Evolutionary conservation across 768 basidiomycete genomes (phyloP), one percentile per base, ranked within the genome.

Genomic region (Collybia sp.): DNA sequence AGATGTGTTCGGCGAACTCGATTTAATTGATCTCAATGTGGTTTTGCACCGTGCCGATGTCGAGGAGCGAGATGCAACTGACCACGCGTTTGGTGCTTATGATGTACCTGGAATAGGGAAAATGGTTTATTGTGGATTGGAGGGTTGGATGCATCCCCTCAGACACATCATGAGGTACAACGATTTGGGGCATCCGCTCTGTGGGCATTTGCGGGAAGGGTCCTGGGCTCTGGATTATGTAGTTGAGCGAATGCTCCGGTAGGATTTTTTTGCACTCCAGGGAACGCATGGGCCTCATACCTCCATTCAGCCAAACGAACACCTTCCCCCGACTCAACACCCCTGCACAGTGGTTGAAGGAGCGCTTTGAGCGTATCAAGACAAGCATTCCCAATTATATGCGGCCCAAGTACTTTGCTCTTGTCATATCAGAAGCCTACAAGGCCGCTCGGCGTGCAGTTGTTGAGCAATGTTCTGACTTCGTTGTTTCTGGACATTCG

Each of bases 91-190:
- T 58, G 94, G 96, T 2, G 78, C 71, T 1, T 98, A 98, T 63
- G 76, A 85, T 40, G 68, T 99, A 30, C 89, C 94, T 4, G 79
- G 75, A 17, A 58, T 79, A 17, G 92, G 88, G 0, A 76, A 77
- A 48, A 69, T 93, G 62, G 82, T 79, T 10, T 99, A 97, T 64
- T 97, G 94, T 57, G 96, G 96, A 13, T 63, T 98, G 42, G 92
- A 98, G 58, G 96, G 96, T 1, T 99, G 94, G 93, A 97, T 99
- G 93, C 79, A 85, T 54, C 83, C 83, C 0, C 69, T 98, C 45
- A 76, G 81, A 33, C 80, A 81, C 53, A 82, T 98, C 61, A 93
- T 93, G 81, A 73, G 75, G 53, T 77, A 82, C 58, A 98, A 98
- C 62, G 93, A 99, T 60, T 76, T 98, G 2, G 96, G 96, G 0